Base-by-base conservation (phyloP, 2,329 filamentous ascomycete genomes). In the Sclerotinia minor region DNA sequence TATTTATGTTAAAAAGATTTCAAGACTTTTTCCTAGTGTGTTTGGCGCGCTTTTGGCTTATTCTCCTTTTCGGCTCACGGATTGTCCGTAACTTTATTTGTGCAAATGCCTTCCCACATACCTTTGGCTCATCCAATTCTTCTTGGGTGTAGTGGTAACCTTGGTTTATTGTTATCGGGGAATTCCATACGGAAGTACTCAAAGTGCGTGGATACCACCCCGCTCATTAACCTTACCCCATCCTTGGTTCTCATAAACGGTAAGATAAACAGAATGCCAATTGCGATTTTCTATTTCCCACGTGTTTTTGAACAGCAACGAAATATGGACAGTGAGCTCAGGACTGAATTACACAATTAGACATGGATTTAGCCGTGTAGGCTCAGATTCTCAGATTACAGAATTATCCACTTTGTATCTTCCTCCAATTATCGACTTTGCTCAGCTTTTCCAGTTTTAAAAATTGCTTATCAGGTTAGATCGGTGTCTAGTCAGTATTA, bases 231-330 rank as follows among this genome's bases (percentile, higher is more conserved):
- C 54, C 54, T n/a, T 44, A 41, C 54, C 54, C 54, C 54, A 41
- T 57, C 24, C n/a, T 41, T 57, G 35, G 35, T 35, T 35, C 41
- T 57, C 35, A 44, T 57, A n/a, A 44, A 35, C 54, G 54, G n/a
- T 24, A 38, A 58, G 26, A 44, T 44, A 24, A 44, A 21, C 15
- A 41, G n/a, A 17, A 24, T 58, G 35, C 54, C 54, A 58, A 58
- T 58, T 24, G 54, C 15, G 38, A 58, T 41, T 58, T 58, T 11
- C 3, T 38, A 21, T 58, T 44, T 58, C 54, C 54, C 54, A 58
- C 85, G 54, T 58, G 54, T 58, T 44, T 8, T n/a, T 41, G 1
- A 17, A 44, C 24, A 38, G n/a, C 21, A 57, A 13, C 6, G 24
- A 57, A 41, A 41, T 41, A 5, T 41, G 38, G 38, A 17, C 38